These are phyloP conservation scores for Acer campestre DNA, from an alignment of 345 rosid genomes.

Conservation along the genomic window DNA sequence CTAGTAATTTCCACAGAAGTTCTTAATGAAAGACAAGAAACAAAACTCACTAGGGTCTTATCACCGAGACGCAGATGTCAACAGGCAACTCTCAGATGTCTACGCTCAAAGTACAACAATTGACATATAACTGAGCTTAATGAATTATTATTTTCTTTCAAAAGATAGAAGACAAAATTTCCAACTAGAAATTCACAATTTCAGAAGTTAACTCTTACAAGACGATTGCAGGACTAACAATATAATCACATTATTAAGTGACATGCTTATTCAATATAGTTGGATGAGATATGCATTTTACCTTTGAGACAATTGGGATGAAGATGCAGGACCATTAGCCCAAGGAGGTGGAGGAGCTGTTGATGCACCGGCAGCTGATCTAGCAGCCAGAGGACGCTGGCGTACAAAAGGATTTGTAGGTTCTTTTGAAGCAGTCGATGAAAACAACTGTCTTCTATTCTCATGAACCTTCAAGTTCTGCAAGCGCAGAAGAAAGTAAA, in stretches of 20 bases:
- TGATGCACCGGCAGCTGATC: conserved; percentile 51
- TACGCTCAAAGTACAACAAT: background rate
- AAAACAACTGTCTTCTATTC: conserved; percentile 75
- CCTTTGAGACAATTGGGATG: conserved; percentile 44
- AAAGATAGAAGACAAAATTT: background rate
- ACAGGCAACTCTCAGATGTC: background rate
- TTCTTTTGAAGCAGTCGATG: conserved; percentile 69
- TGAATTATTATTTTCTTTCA: background rate
- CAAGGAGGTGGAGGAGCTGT: conserved; percentile 61
- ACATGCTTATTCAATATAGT: background rate
- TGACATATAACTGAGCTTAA: background rate
- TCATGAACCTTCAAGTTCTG: conserved; percentile 86
- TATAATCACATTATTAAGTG: background rate
- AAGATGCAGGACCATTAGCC: conserved; percentile 62
- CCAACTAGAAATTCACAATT: background rate
- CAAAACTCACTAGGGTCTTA: background rate
- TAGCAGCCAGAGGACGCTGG: conserved; percentile 74
- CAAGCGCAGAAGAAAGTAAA: conserved; percentile 9
- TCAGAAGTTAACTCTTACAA: background rate
- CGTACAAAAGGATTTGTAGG: conserved; percentile 73
- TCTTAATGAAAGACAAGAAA: background rate
- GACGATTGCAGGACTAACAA: background rate
- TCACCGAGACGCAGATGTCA: background rate
- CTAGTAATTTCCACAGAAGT: background rate
- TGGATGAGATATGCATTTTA: conserved; percentile 10